Base-by-base conservation (phyloP, 2,329 filamentous ascomycete species). In the Epichloe festucae region DNA sequence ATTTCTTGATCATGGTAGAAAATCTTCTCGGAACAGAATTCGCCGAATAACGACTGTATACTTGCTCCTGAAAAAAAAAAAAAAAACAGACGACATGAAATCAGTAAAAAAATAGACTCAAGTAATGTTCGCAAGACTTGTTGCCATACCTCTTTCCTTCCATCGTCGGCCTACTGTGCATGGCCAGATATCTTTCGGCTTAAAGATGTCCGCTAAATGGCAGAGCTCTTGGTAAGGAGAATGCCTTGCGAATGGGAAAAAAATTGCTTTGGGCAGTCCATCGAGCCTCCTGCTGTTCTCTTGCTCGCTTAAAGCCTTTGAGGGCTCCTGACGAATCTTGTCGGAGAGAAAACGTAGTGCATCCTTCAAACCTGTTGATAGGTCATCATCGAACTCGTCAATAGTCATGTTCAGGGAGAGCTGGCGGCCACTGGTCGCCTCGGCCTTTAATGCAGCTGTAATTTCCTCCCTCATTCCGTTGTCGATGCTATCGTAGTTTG, bases 241-340 rank as follows among this genome's bases (percentile, higher is more conserved):
- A 65, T 97, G 91, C 1, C 91, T 79, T 0, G 91, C 91, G 62
- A 90, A 96, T 0, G 90, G 87, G 57, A 95, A 96, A 0, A 63
- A 69, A 3, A 83, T 78, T 0, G 61, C 60, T 12, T 59, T 68
- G 0, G 74, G 68, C 2, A 78, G 60, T 0, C 2, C 56, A 34
- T 42, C 45, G 36, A n/a, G 57, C 5, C 49, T 47, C 1, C 14
- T 15, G 3, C 17, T 36, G 5, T 35, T n/a, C 12, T 38, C 14
- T 21, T 34, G n/a, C 19, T 38, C 40, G 8, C 17, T 17, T 10
- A 12, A 12, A 3, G 17, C 39, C 3, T 36, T 35, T 17, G 48
- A 44, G 5, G 40, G n/a, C 12, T 12, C 40, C n/a, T 27, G 19
- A 54, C 48, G 21, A 40, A 40, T 27, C 36, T 39, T 27, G 50